These are phyloP conservation scores for Melastoma malabathricum DNA, from an alignment of 345 rosid species.

Conservation along the genomic window DNA sequence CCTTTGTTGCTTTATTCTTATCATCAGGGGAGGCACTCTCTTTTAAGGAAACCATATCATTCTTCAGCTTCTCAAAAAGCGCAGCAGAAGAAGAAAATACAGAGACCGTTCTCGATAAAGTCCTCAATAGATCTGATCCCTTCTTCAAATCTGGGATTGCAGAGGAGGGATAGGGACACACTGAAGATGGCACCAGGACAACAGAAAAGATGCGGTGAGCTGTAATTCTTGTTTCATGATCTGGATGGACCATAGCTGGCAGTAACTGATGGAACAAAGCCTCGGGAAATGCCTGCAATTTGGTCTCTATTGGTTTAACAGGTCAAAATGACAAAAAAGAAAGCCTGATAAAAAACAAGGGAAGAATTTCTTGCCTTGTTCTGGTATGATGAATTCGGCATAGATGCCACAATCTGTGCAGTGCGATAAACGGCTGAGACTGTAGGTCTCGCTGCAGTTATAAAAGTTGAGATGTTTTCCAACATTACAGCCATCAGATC, in stretches of 20 bases:
- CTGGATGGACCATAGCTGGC: conserved; percentile 92
- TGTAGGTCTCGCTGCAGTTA: conserved; percentile 67
- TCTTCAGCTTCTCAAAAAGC: conserved; percentile 77
- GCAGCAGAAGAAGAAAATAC: conserved; percentile 99
- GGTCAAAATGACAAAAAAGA: not conserved
- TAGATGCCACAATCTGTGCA: conserved; percentile 75
- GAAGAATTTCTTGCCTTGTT: conserved; percentile 45
- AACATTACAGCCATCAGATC: conserved; percentile 81
- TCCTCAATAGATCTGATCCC: conserved; percentile 45
- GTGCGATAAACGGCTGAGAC: conserved; percentile 74
- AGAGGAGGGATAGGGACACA: conserved; percentile 49
- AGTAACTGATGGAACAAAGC: conserved; percentile 90
- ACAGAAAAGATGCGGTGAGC: conserved; percentile 91
- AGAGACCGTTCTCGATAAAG: conserved; percentile 87
- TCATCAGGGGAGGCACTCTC: conserved; percentile 21
- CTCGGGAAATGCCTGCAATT: conserved; percentile 75
- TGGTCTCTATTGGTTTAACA: not conserved
- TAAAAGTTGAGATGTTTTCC: conserved; percentile 73
- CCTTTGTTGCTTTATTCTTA: conserved; percentile 13
- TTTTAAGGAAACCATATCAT: conserved; percentile 30
- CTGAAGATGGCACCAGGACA: conserved; percentile 87
- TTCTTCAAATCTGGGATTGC: conserved; percentile 27
- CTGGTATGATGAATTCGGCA: conserved; percentile 71
- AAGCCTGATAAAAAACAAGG: not conserved
- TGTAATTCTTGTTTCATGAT: conserved; percentile 77